phyloP scores from a whole-genome alignment of 345 rosid genomes.

The Citrus australasica region DNA sequence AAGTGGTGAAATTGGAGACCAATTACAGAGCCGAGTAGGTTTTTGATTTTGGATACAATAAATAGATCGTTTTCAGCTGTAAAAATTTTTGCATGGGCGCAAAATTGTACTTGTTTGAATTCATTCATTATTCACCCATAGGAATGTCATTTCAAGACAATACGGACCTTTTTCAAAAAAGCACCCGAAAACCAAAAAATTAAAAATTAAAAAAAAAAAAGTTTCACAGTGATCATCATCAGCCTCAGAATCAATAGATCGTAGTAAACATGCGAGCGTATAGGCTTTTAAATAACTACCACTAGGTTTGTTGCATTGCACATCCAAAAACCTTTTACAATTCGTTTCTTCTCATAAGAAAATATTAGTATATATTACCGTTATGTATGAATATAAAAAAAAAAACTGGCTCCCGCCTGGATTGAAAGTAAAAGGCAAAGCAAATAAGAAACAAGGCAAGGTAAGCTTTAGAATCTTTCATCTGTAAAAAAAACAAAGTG shows the following conservation, averaged over 20 bases:
- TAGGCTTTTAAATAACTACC: background rate
- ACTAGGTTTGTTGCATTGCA: background rate
- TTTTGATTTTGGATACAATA: too few species aligned
- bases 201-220: too few species aligned
- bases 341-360: too few species aligned
- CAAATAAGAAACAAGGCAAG: background rate
- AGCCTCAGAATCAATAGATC: background rate
- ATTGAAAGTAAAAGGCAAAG: background rate
- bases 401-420: background rate
- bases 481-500: background rate
- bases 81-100: too few species aligned
- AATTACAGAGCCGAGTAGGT: fast-evolving
- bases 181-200: background rate
- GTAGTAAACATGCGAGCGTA: background rate
- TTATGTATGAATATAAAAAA: background rate
- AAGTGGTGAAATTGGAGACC: too few species aligned
- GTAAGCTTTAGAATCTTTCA: background rate
- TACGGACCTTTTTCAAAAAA: background rate
- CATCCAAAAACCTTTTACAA: too few species aligned
- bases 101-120: too few species aligned
- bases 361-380: too few species aligned
- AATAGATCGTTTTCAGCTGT: too few species aligned
- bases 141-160: background rate
- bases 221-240: too few species aligned
- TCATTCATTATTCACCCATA: background rate